Evolutionary conservation across 192 early-diverging fungal genomes (phyloP).

Genomic region (Backusella tuberculispora): DNA sequence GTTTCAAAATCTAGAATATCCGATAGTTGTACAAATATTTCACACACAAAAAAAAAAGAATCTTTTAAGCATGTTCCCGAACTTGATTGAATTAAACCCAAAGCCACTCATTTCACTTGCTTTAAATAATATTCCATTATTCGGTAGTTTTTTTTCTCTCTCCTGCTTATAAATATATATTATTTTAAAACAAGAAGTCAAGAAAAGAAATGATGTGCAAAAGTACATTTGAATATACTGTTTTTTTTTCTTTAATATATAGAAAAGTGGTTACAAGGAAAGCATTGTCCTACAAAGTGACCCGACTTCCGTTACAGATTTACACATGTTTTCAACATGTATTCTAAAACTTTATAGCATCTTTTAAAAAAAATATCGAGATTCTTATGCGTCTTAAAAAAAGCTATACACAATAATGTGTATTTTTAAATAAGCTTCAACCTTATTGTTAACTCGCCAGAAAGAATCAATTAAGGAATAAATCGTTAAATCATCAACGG

Average conservation of each 20-base stretch:
- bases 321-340: constrained; percentile 1
- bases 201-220: background rate
- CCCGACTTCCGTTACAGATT: constrained; percentile 1
- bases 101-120: background rate
- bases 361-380: background rate
- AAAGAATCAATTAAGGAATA: background rate
- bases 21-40: background rate
- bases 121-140: background rate
- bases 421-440: background rate
- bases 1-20: constrained; percentile 1
- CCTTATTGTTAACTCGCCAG: background rate
- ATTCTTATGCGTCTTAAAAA: background rate
- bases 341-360: background rate
- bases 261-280: background rate
- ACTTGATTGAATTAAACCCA: background rate
- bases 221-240: background rate
- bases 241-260: background rate
- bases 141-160: background rate
- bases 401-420: no score
- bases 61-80: no score
- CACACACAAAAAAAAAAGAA: background rate
- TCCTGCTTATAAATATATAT: no score
- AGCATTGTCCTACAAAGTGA: background rate
- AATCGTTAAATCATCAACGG: background rate
- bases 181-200: background rate